A percentile compares a stretch with the other conserved stretches of the same genome.
phyloP scores from a whole-genome alignment of 73 alveolate genomes.

The Paramecium bursaria region DNA sequence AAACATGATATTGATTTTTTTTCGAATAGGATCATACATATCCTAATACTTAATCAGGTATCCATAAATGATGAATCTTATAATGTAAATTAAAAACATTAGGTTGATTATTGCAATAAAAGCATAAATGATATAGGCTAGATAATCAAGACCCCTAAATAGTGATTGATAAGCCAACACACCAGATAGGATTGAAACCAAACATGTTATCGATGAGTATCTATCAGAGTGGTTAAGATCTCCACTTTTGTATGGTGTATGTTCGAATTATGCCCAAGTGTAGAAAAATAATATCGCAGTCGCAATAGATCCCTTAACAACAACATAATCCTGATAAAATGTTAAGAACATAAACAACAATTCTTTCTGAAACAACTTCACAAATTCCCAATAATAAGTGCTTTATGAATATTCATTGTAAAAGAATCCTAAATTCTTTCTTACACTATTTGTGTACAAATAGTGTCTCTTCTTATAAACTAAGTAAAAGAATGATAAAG shows the following conservation, averaged over 20 bases:
- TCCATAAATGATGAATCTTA: too few relatives aligned
- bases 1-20: too few relatives aligned
- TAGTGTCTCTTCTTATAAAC: constrained; percentile 21
- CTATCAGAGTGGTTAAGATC: constrained; percentile 26
- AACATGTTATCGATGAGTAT: constrained; percentile 26
- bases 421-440: constrained; percentile 34
- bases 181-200: constrained; percentile 5
- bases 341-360: constrained; percentile 17
- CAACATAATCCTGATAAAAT: constrained; percentile 36
- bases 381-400: constrained; percentile 58
- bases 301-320: constrained; percentile 14
- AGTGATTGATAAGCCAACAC: constrained; percentile 33
- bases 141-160: neutral
- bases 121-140: neutral
- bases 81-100: constrained; percentile 33
- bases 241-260: constrained; percentile 12
- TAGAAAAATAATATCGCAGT: constrained; percentile 12
- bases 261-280: constrained; percentile 33
- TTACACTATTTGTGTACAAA: neutral
- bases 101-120: constrained; percentile 7
- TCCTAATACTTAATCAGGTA: too few relatives aligned
- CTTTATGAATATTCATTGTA: constrained; percentile 14
- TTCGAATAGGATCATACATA: too few relatives aligned
- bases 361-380: constrained; percentile 52
- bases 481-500: neutral